Evolutionary conservation across 768 basidiomycete genomes (phyloP), one percentile per base, ranked within the genome.

Genomic region (Podaxis rugospora): DNA sequence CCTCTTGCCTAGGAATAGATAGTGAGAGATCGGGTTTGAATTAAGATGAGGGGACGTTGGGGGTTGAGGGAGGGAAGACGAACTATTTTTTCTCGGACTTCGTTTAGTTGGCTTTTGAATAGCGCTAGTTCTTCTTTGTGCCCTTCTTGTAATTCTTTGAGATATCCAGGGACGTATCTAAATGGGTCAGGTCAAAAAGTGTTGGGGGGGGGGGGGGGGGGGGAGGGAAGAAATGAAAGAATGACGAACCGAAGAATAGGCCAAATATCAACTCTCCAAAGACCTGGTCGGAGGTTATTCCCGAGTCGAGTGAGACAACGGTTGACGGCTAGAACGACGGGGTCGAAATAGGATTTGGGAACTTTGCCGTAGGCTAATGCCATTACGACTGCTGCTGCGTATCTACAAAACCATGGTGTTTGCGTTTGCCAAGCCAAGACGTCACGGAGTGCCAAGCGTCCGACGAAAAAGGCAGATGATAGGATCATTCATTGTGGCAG

Each of bases 91-190:
- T 59, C 64, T 23, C 74, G 73, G 3, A 87, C 84, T 54, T 75
- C 75, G 14, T 70, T 64, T 1, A 87, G 68, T 52, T 86, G 83
- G 1, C 74, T 73, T 61, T 80, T 81, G 73, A 88, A 88, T 7
- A 88, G 67, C 1, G 67, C 71, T 0, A 83, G 73, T 63, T 87
- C 86, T 53, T 86, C 84, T 4, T 65, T 66, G 63, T 88, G 86
- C 52, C 84, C 86, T 2, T 75, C 70, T 57, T 80, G 75, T 7
- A 90, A 72, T 61, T 85, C 79, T n/a, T 78, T 76, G 3, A 84
- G 71, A 63, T 87, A 88, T 21, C 84, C 84, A 1, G 89, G 88
- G 21, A 90, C 68, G 66, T 81, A 83, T 59, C 78, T 79, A 47
- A 27, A 11, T n/a, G 2, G 2, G 23, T 23, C 2, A 23, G 23